Base-by-base conservation (phyloP, 176 grass and related monocot genomes). In the Avena sativa region DNA sequence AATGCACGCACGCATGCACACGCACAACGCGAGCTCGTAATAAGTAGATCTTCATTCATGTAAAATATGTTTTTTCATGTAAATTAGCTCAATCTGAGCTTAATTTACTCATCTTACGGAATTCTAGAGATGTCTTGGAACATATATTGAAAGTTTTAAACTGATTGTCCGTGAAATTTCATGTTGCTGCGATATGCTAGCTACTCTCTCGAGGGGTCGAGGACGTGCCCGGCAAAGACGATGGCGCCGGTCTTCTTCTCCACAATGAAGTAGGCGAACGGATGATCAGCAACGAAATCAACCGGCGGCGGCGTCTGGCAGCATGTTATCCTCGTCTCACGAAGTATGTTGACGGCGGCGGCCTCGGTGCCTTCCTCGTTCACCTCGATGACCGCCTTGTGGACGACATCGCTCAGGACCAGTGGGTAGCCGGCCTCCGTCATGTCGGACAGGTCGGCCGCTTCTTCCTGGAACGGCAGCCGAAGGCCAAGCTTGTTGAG, bases 321-420 rank as follows among this genome's bases (percentile, higher is more conserved):
- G 46, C 7, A 8, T 9, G 46, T 47, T 8, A 10, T 43, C 38
- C 38, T 43, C 38, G 6, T 43, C 7, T 6, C 21, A 46, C 0
- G 2, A 72, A 47, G 2, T 19, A 72, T 17, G 48, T 47, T 76
- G 48, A 30, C 14, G 4, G 48, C 48, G 0, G 48, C 73, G 21
- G 46, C 71, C 13, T 74, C 46, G 12, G 71, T 74, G 46, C 71
- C 71, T 26, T 74, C 46, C 71, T 74, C 71, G 48, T 76, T 53
- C 23, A 76, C 48, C 73, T 76, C 73, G 73, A 76, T 76, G 8
- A 76, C 48, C 5, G 73, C 73, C 13, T 52, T 76, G 47, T 76
- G 73, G 21, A 52, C 1, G 23, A 76, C 73, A 8, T 76, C 1
- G 8, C 25, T 15, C 23, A 76, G 6, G 13, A 52, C 0, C 36